These are phyloP conservation scores for Candida koratica DNA, from an alignment of 805 yeast genomes.

Conservation along the genomic window DNA sequence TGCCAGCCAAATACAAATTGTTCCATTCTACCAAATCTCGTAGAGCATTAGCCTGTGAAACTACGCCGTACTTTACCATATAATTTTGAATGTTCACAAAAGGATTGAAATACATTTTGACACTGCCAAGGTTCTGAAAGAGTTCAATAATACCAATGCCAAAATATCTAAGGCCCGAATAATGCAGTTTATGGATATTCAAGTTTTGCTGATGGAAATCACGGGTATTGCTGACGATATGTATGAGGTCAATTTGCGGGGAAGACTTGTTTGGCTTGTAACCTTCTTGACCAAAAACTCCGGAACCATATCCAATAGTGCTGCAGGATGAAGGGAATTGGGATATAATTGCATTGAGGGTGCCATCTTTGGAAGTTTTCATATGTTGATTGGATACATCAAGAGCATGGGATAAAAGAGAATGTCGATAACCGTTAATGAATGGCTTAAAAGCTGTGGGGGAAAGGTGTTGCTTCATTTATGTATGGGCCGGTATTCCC, in stretches of 20 bases:
- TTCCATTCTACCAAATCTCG: conserved; percentile 82
- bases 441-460: no score
- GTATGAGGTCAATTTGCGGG: conserved; percentile 82
- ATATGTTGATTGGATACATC: conserved; percentile 47
- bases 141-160: conserved; percentile 45
- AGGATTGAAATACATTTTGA: conserved; percentile 90
- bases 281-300: conserved; percentile 71
- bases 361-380: conserved; percentile 32
- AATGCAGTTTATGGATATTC: conserved; percentile 65
- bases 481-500: no score
- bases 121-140: conserved; percentile 15
- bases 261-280: conserved; percentile 19
- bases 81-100: conserved; percentile 54
- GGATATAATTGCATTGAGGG: conserved; percentile 45
- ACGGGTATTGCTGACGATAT: conserved; percentile 69
- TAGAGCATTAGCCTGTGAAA: conserved; percentile 56
- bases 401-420: not conserved
- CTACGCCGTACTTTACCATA: conserved; percentile 81
- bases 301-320: conserved; percentile 87
- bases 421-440: no score
- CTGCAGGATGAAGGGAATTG: conserved; percentile 34
- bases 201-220: conserved; percentile 78
- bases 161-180: conserved; percentile 59
- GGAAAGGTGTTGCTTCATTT: no score
- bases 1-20: conserved; percentile 82